Base-by-base conservation (phyloP, 2,329 filamentous ascomycete species). In the Oidium heveae region DNA sequence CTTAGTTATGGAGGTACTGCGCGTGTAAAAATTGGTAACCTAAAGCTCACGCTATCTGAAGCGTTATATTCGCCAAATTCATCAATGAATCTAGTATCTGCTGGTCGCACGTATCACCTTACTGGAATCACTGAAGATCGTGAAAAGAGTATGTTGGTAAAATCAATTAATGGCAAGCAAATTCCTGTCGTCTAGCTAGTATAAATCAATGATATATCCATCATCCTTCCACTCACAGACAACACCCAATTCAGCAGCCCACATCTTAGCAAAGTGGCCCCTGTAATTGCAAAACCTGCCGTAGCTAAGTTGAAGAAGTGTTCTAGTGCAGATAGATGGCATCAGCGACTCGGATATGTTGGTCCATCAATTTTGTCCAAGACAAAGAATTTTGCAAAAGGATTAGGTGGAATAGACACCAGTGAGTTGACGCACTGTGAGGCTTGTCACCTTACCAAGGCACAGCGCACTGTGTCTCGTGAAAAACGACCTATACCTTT, bases 331-430 rank as follows among this genome's bases (percentile, higher is more conserved):
- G 47, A 51, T 36, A 51, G 47, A 16, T 51, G 47, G 47, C 22
- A 51, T 34, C 32, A 51, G 15, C 47, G 10, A 6, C 28, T 32
- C 13, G 2, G 32, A 9, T 28, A 36, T 12, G 28, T 51, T 51
- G 47, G 47, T 16, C 47, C 32, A 20, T 28, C n/a, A 18, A n/a
- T 36, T 12, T 20, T 51, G 7, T 36, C 47, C 1, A 51, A 51
- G 20, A 18, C 44, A 36, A 51, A 51, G 16, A 12, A 1, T 51
- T 51, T 51, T 33, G 13, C 24, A 32, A 51, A 50, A 33, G 47
- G 28, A 0, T 98, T 47, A 28, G 6, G 20, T 13, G 44, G 44
- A 28, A 3, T 47, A 18, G 28, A 51, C 7, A 51, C 47, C 18
- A 51, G 47, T 20, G 47, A 51, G 47, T 16, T 51, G 1, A n/a